phyloP scores from a whole-genome alignment of 805 yeast genomes.

The Kodamaea laetipori region DNA sequence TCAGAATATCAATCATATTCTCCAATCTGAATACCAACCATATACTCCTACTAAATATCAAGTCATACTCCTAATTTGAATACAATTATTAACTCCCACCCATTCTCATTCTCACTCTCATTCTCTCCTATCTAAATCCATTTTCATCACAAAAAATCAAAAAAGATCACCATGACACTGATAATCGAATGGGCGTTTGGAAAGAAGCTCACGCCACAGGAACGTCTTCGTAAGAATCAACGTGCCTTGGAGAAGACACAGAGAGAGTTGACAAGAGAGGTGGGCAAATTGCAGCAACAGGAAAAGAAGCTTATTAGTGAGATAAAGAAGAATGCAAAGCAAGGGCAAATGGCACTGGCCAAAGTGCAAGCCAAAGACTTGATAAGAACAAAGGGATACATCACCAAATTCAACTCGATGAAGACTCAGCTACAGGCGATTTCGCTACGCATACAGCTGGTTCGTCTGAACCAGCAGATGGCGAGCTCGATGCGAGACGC shows the following conservation, averaged over 20 bases:
- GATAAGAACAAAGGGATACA: conserved; percentile 80
- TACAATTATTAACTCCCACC: neutral
- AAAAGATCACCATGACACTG: conserved; percentile 9
- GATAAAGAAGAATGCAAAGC: conserved; percentile 88
- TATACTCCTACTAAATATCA: no score
- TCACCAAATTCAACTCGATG: conserved; percentile 89
- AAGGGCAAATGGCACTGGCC: conserved; percentile 84
- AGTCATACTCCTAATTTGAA: no score
- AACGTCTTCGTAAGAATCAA: conserved; percentile 91
- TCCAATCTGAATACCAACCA: no score
- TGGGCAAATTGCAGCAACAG: conserved; percentile 81
- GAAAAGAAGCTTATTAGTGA: conserved; percentile 86
- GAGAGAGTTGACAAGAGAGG: conserved; percentile 88
- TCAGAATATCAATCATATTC: no score
- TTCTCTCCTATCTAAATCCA: neutral
- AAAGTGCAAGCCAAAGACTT: conserved; percentile 95
- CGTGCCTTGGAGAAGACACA: conserved; percentile 93
- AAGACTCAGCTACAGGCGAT: conserved; percentile 95
- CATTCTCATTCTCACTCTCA: neutral
- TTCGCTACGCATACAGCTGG: conserved; percentile 86
- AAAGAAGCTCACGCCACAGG: conserved; percentile 90
- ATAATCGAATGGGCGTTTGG: conserved; percentile 94
- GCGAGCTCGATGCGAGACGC: conserved; percentile 93
- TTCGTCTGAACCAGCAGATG: conserved; percentile 94
- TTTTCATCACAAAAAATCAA: conserved; percentile 1